Base-by-base conservation (phyloP, 768 basidiomycete genomes). In the Cantharellus cinnabarinus region DNA sequence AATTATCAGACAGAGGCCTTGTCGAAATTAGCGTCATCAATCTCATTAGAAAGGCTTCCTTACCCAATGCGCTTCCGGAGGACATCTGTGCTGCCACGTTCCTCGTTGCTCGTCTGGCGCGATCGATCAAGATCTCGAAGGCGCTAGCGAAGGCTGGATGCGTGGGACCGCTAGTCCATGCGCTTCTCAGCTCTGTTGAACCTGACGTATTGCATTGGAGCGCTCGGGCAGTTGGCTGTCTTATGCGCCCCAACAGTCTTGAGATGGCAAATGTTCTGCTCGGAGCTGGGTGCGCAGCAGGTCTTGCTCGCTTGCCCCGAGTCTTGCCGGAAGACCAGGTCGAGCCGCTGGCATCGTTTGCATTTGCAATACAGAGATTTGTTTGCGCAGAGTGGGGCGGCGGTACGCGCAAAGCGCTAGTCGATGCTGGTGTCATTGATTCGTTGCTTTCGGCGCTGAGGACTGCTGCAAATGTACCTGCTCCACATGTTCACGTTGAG, bases 161-260 rank as follows among this genome's bases (percentile, higher is more conserved):
- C 56, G 51, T 61, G 41, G 56, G 52, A 42, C 60, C 60, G 15
- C 44, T 61, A 15, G 39, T 61, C 7, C 42, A 35, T 20, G 54
- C 53, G 41, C 38, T 61, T 44, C 35, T 34, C 2, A 48, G 34
- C 3, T 61, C 57, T 5, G 44, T 50, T 20, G 42, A 58, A 34
- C 60, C 60, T 34, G 56, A 61, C 42, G 57, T 61, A 38, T 50
- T 61, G 57, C 48, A 59, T 42, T 61, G 42, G 58, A 61, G 57
- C 35, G 60, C 60, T 2, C 39, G 60, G 38, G 60, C 60, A 37
- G 34, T 61, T 3, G 60, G 60, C 7, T 61, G 60, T 42, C 57
- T 61, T 29, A 61, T 61, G 60, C 60, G 60, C 2, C 60, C 60
- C 3, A 61, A 58, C 60, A 61, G 60, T 50, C 39, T 50, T 7